phyloP scores from a whole-genome alignment of 805 yeast genomes.

The Hanseniaspora lachancei region DNA sequence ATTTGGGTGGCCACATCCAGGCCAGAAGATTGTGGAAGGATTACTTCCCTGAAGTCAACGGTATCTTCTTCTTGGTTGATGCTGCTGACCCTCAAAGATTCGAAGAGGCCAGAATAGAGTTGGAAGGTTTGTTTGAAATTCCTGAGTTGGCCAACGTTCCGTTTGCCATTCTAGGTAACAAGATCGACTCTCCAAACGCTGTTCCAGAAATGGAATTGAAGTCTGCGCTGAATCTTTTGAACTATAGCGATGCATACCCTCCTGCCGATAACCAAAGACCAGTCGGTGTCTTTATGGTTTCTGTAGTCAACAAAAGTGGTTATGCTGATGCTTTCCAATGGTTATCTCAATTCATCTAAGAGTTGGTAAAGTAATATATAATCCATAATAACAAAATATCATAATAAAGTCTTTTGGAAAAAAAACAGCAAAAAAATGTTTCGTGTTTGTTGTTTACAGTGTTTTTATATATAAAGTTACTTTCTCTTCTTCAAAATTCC shows the following conservation, averaged over 20 bases:
- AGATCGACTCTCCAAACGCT: conserved; percentile 87
- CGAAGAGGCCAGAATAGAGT: conserved; percentile 86
- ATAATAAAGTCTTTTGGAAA: background rate
- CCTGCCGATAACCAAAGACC: conserved; percentile 68
- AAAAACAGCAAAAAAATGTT: background rate
- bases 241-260: conserved; percentile 73
- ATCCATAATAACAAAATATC: too few species aligned
- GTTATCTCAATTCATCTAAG: conserved; percentile 86
- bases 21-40: conserved; percentile 99
- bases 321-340: conserved; percentile 97
- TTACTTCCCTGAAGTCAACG: conserved; percentile 98
- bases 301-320: conserved; percentile 97
- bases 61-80: conserved; percentile 90
- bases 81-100: conserved; percentile 95
- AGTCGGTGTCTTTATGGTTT: conserved; percentile 91
- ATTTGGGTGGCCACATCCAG: conserved; percentile 95
- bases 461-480: background rate
- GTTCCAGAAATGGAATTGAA: conserved; percentile 90
- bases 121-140: conserved; percentile 82
- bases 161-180: conserved; percentile 87
- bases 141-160: conserved; percentile 87
- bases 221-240: conserved; percentile 73
- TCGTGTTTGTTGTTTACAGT: background rate
- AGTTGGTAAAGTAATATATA: background rate
- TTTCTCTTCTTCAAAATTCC: conserved; percentile 3